Evolutionary conservation across 768 basidiomycete species (phyloP), one percentile per base, ranked within the genome.

Genomic region (Suillus placidus): DNA sequence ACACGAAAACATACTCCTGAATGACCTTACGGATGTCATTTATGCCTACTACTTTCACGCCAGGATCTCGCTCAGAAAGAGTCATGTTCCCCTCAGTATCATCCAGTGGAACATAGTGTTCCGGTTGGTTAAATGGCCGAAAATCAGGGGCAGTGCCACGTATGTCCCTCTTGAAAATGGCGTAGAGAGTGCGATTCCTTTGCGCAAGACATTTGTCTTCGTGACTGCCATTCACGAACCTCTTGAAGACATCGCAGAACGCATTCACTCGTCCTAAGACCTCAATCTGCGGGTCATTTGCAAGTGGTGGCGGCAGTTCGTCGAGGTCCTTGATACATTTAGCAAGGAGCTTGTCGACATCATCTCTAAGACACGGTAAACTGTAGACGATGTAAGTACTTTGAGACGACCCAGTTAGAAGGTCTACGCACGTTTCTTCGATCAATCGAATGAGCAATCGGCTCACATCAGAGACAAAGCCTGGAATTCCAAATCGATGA

Each of bases 401-500:
- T 70, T n/a, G 73, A 61, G n/a, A 16, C 64, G 34, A n/a, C 49
- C 10, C 20, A 20, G 55, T 18, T 20, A 42, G 10, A 16, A 6
- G 40, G 23, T 30, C 3, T 20, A 77, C 85, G 54, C 67, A 90
- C 90, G 81, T 82, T 32, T 69, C 73, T 40, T 83, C 82, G 51
- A 90, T 88, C n/a, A 84, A 78, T 0, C 73, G 61, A 13, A 87
- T 80, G 16, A 92, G 78, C 13, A 88, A 76, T 43, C 70, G 69
- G 60, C 88, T 88, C 23, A 89, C 79, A 65, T 81, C 80, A 2
- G 74, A 67, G 0, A 89, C 85, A 14, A 91, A 81, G 35, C 82
- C 81, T 2, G 74, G 79, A 42, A 88, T 81, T 0, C 90, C 90
- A 40, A 90, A 86, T 2, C 88, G 83, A 26, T 70, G 64, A 16